Conservation (phyloP, 225 moss, liverwort and hornwort genomes). For the Polytrichum formosum region DNA sequence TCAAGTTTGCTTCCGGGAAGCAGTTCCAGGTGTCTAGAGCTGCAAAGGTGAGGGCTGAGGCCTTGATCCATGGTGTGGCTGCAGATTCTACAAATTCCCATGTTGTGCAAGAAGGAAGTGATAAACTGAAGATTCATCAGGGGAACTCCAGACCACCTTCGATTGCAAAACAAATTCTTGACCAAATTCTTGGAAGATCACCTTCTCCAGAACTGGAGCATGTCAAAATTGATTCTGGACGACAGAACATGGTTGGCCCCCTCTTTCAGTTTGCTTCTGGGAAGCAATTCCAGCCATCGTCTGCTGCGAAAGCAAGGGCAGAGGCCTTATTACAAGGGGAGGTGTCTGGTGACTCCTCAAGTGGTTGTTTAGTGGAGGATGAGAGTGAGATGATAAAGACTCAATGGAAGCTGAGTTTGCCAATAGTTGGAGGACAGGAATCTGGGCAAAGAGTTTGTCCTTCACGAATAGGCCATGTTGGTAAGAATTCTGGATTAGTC, state of each 20-base stretch:
- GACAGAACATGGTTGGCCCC: neutral
- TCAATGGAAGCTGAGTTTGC: neutral
- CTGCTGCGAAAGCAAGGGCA: neutral
- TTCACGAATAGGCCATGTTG: neutral
- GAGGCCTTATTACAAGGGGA: slow-evolving; percentile 2
- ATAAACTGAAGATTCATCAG: neutral
- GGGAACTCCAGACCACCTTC: neutral
- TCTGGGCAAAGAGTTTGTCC: neutral
- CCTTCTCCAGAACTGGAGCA: no score
- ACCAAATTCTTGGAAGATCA: neutral
- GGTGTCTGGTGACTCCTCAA: neutral
- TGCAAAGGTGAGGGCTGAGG: neutral
- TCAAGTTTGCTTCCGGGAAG: slow-evolving; percentile 4
- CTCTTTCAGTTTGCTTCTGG: neutral
- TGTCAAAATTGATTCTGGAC: neutral
- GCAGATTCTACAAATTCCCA: neutral
- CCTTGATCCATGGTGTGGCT: neutral
- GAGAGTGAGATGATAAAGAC: neutral
- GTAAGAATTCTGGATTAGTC: neutral
- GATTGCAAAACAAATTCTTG: neutral
- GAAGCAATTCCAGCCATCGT: neutral
- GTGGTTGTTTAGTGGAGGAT: neutral
- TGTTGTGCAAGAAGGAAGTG: neutral
- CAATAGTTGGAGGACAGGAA: neutral
- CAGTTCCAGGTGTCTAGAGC: neutral